A percentile compares a stretch with the other conserved stretches of the same genome.
Conservation (phyloP, 1,284 basidiomycete species). For the Phenoliferia sp. region DNA sequence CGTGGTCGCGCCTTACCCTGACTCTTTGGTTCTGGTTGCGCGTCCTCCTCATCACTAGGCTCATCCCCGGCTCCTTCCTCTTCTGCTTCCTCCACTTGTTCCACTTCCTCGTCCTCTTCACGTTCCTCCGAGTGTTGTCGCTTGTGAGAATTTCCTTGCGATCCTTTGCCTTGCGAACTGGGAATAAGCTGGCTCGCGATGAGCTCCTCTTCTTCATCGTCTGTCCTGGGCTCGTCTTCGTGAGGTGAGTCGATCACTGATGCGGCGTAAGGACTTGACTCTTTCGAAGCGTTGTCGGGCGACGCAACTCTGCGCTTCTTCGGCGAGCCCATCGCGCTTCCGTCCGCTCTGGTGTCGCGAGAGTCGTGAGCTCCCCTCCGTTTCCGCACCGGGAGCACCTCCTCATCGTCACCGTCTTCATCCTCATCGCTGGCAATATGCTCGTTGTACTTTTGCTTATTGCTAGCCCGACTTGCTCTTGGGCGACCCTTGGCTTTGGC, state of each 20-base stretch:
- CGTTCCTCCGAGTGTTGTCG: not conserved
- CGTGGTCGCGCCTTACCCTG: not conserved
- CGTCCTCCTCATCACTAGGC: not conserved
- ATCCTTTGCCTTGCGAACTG: not conserved
- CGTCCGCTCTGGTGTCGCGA: not conserved
- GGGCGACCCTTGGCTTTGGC: not conserved
- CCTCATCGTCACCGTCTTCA: slow-evolving; percentile 3
- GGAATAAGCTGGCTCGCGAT: not conserved
- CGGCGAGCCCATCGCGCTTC: not conserved
- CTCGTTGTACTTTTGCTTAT: not conserved
- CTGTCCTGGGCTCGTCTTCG: not conserved
- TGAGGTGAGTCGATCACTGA: not conserved
- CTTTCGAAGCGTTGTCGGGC: not conserved
- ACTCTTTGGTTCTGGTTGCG: not conserved
- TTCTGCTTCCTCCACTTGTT: slow-evolving; percentile 1
- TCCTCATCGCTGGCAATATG: not conserved
- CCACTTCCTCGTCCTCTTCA: slow-evolving; percentile 7
- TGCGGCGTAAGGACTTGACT: too few species aligned
- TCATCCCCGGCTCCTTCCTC: slow-evolving; percentile 9
- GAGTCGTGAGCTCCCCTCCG: not conserved
- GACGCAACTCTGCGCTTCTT: slow-evolving; percentile 1
- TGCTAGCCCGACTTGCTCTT: not conserved
- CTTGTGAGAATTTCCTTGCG: not conserved
- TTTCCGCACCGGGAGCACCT: not conserved
- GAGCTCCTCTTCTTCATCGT: slow-evolving; percentile 3